A percentile compares a stretch with the other conserved stretches of the same genome.
These are phyloP conservation scores for Cucumis variabilis DNA, from an alignment of 331 rosid genomes.

Conservation along the genomic window DNA sequence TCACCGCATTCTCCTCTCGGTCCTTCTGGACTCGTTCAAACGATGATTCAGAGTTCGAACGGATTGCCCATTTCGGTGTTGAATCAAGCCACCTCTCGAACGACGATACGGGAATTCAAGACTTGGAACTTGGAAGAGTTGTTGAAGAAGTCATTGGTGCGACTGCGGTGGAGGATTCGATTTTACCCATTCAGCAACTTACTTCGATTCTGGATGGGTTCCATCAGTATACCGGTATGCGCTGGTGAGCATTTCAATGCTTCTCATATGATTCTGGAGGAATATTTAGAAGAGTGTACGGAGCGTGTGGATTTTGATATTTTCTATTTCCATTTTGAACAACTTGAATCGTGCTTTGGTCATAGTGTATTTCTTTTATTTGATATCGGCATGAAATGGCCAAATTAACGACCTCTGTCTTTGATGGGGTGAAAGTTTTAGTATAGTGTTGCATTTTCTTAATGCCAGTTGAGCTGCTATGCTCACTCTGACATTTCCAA, in stretches of 20 bases:
- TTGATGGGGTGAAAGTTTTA: background rate
- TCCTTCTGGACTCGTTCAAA: constrained; percentile 52
- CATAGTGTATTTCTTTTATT: background rate
- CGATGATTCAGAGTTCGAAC: constrained; percentile 41
- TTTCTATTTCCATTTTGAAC: background rate
- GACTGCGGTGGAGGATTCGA: constrained; percentile 7
- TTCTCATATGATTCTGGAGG: background rate
- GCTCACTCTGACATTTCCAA: background rate
- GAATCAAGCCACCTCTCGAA: constrained; percentile 29
- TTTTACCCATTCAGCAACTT: constrained; percentile 23
- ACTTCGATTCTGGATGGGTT: constrained; percentile 35
- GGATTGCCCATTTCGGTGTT: constrained; percentile 28
- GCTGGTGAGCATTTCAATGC: constrained; percentile 39
- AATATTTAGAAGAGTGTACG: background rate
- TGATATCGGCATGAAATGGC: background rate
- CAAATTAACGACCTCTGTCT: background rate
- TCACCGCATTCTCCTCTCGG: constrained; percentile 52
- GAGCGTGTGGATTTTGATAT: background rate
- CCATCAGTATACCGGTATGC: constrained; percentile 34
- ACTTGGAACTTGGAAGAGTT: constrained; percentile 29
- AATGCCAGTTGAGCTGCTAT: too few species aligned
- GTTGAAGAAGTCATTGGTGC: constrained; percentile 31
- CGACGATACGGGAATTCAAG: constrained; percentile 38
- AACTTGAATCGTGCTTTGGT: background rate
- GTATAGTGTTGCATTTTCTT: background rate